Base-by-base conservation (phyloP, 495 filamentous ascomycete species). In the Usnea hakonensis region DNA sequence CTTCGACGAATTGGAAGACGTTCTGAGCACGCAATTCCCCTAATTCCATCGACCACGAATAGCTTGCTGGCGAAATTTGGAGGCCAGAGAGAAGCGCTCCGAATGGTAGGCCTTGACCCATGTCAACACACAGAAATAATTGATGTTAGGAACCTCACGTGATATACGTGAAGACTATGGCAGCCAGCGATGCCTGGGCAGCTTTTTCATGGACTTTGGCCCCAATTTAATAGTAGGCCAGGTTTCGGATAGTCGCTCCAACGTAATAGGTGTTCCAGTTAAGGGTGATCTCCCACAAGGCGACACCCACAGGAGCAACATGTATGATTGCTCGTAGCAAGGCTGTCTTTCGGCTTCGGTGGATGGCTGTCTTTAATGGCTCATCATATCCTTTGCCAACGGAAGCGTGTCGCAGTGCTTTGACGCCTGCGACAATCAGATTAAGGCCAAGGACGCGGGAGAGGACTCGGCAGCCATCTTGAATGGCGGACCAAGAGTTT, bases 1-100 rank as follows among this genome's bases (percentile, higher is more conserved):
- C 55, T 61, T 40, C 60, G 26, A 13, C 33, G 17, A 7, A 36
- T n/a, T 1, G 33, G 23, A 8, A 64, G 13, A 32, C 9, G 19
- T 23, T 41, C 17, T 0, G 63, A 61, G 8, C 50, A 46, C 17
- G 56, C 26, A 1, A 55, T 52, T 8, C 55, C 68, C 66, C 70
- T n/a, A 70, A 61, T 54, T 72, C 67, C 46, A 67, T 63, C 13
- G 68, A 72, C 68, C 68, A 72, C 23, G 70, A 63, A 59, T 70
- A 70, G 23, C 46, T 58, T 32, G 69, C 38, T 33, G 66, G 54
- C 3, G 38, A 48, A 53, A 67, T 63, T 37, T 69, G 64, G 26
- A 70, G 55, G 41, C 68, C 68, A 30, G 68, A 66, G 28, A 69
- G 55, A 8, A 72, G 40, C 6, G 60, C 46, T 14, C 64, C 68